These are phyloP conservation scores for Aspergillus fischeri DNA, from an alignment of 2,329 filamentous ascomycete genomes.

Conservation along the genomic window DNA sequence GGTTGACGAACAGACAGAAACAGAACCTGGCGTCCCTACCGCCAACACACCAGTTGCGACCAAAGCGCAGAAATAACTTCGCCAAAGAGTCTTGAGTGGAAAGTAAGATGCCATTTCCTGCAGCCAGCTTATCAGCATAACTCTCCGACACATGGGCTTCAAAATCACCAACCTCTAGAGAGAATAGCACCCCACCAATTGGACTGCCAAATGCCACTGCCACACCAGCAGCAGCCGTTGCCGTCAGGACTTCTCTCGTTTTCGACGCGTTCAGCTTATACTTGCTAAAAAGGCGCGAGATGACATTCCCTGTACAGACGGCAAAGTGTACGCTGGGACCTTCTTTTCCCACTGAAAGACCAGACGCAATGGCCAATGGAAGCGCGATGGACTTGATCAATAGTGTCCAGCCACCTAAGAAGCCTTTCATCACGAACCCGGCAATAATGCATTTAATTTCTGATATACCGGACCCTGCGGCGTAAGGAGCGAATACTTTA, in stretches of 20 bases:
- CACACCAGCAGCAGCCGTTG: conserved; percentile 89
- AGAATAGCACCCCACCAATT: conserved; percentile 94
- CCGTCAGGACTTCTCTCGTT: conserved; percentile 89
- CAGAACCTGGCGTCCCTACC: conserved; percentile 34
- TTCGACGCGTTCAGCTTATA: conserved; percentile 90
- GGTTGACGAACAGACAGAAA: background rate
- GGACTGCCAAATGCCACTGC: conserved; percentile 96
- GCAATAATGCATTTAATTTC: conserved; percentile 99
- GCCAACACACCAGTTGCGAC: conserved; percentile 90
- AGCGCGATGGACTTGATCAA: conserved; percentile 90
- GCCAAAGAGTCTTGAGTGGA: conserved; percentile 94
- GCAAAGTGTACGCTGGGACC: conserved; percentile 98
- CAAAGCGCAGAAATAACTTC: conserved; percentile 95
- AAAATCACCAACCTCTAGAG: conserved; percentile 61
- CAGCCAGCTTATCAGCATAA: conserved; percentile 12
- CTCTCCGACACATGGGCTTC: background rate
- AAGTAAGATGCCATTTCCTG: conserved; percentile 94
- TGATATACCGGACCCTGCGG: conserved; percentile 92
- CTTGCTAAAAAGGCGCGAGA: conserved; percentile 87
- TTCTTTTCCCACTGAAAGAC: conserved; percentile 92
- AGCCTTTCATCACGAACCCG: conserved; percentile 98
- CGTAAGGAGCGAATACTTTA: conserved; percentile 89
- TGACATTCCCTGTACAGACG: conserved; percentile 94
- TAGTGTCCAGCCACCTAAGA: conserved; percentile 85
- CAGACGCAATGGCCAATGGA: conserved; percentile 88